phyloP scores from a whole-genome alignment of 2,329 filamentous ascomycete genomes.

The Fusarium compactum region DNA sequence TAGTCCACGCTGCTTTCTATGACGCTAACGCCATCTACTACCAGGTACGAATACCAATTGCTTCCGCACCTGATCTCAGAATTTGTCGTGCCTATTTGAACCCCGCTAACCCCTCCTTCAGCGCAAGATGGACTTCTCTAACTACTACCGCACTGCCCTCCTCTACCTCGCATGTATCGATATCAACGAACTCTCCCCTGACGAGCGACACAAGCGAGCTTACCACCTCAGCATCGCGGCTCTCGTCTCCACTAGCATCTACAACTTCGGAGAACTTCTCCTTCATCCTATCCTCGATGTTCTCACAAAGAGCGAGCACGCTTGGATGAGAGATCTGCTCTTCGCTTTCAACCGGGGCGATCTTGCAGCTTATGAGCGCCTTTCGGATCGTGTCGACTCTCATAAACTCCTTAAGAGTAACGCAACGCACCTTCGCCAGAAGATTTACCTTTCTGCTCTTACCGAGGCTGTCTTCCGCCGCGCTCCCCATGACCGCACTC shows the following conservation, averaged over 20 bases:
- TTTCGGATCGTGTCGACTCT: slow-evolving; percentile 83
- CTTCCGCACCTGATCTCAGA: background rate
- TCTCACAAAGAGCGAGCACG: slow-evolving; percentile 74
- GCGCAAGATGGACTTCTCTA: slow-evolving; percentile 89
- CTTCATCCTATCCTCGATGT: slow-evolving; percentile 95
- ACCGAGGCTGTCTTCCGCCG: slow-evolving; percentile 97
- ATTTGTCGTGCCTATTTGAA: background rate
- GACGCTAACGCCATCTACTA: slow-evolving; percentile 95
- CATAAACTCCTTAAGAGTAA: slow-evolving; percentile 85
- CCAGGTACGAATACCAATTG: slow-evolving; percentile 64
- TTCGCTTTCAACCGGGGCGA: slow-evolving; percentile 98
- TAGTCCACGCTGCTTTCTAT: slow-evolving; percentile 97
- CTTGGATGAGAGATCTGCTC: slow-evolving; percentile 94
- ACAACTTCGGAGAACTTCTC: slow-evolving; percentile 99
- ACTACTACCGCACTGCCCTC: slow-evolving; percentile 97
- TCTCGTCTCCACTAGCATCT: slow-evolving; percentile 92
- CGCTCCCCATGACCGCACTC: slow-evolving; percentile 92
- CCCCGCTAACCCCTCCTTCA: slow-evolving; percentile 54
- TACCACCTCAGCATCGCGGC: slow-evolving; percentile 95
- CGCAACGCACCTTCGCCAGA: slow-evolving; percentile 88
- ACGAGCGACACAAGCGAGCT: slow-evolving; percentile 84
- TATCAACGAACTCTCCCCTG: slow-evolving; percentile 76
- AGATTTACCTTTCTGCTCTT: slow-evolving; percentile 95
- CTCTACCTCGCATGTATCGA: slow-evolving; percentile 98
- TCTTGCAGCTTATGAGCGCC: slow-evolving; percentile 84